phyloP scores from a whole-genome alignment of 345 rosid genomes.

The Erysimum cheiranthoides region DNA sequence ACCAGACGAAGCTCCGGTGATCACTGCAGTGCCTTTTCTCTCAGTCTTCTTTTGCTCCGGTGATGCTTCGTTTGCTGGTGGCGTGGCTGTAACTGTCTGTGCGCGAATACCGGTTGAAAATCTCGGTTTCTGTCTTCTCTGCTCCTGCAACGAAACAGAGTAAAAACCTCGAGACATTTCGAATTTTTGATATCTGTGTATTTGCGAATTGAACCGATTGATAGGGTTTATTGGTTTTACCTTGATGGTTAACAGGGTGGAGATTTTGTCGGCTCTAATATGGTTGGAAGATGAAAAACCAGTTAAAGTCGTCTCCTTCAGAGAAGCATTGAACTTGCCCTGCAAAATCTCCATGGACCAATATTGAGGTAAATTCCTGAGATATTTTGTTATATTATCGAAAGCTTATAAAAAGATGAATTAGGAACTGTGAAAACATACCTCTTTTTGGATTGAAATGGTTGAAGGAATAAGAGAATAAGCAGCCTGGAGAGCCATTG shows the following conservation, averaged over 20 bases:
- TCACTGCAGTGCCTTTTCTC: constrained; percentile 71
- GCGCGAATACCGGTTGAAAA: constrained; percentile 48
- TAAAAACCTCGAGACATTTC: not conserved
- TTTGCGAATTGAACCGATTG: not conserved
- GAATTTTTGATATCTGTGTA: not conserved
- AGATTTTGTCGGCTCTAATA: constrained; percentile 55
- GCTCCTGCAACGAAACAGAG: constrained; percentile 30
- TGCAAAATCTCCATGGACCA: constrained; percentile 45
- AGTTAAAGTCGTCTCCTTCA: constrained; percentile 75
- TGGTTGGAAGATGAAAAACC: constrained; percentile 66
- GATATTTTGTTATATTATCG: not conserved
- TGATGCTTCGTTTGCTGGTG: constrained; percentile 54
- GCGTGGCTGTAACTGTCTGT: constrained; percentile 58
- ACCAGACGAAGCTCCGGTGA: constrained; percentile 95
- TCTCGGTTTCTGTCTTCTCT: constrained; percentile 29
- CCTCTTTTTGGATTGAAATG: constrained; percentile 69
- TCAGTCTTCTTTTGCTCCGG: constrained; percentile 76
- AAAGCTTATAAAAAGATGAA: not conserved
- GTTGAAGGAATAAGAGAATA: constrained; percentile 70
- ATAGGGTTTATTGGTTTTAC: constrained; percentile 37
- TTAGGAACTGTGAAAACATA: constrained; percentile 19
- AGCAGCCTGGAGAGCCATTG: constrained; percentile 84
- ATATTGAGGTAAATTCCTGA: not conserved
- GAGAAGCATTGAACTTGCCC: constrained; percentile 65
- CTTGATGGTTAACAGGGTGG: constrained; percentile 60